Percentiles rank a stretch among this genome's conserved stretches.
Conservation (phyloP, 2,329 filamentous ascomycete species). For the Calonectria hongkongensis region DNA sequence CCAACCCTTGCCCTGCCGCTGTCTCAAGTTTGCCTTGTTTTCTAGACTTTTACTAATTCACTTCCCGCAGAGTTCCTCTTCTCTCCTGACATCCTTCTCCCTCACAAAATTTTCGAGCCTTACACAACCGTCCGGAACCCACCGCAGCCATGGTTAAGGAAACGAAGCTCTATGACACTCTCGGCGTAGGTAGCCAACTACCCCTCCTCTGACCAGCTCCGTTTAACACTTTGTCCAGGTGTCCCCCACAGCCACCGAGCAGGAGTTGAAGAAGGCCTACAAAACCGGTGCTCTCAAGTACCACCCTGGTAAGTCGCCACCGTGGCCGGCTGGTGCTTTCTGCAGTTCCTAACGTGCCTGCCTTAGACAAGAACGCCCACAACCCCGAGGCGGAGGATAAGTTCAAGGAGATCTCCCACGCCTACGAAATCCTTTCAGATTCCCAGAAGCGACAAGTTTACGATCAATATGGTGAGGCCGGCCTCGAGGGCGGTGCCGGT, state of each 20-base stretch:
- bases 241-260: slow-evolving; percentile 84
- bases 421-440: slow-evolving; percentile 96
- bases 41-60: slow-evolving; percentile 49
- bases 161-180: slow-evolving; percentile 85
- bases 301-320: slow-evolving; percentile 81
- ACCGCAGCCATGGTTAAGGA: slow-evolving; percentile 82
- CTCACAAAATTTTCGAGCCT: slow-evolving; percentile 34
- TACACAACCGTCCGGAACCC: slow-evolving; percentile 28
- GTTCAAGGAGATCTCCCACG: slow-evolving; percentile 98
- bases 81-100: slow-evolving; percentile 35
- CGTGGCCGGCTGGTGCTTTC: background rate
- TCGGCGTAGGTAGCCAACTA: slow-evolving; percentile 77
- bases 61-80: slow-evolving; percentile 42
- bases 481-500: slow-evolving; percentile 90
- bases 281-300: slow-evolving; percentile 88
- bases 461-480: slow-evolving; percentile 98
- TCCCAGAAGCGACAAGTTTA: slow-evolving; percentile 93
- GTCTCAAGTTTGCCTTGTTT: slow-evolving; percentile 17
- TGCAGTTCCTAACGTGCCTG: slow-evolving; percentile 43
- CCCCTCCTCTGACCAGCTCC: slow-evolving; percentile 4
- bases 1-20: slow-evolving; percentile 12
- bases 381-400: slow-evolving; percentile 96
- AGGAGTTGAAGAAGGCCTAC: slow-evolving; percentile 94
- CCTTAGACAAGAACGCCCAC: slow-evolving; percentile 93
- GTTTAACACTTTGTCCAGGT: slow-evolving; percentile 72